These are phyloP conservation scores for Trichaptum fuscoviolaceum DNA, from an alignment of 768 basidiomycete species.

Conservation along the genomic window DNA sequence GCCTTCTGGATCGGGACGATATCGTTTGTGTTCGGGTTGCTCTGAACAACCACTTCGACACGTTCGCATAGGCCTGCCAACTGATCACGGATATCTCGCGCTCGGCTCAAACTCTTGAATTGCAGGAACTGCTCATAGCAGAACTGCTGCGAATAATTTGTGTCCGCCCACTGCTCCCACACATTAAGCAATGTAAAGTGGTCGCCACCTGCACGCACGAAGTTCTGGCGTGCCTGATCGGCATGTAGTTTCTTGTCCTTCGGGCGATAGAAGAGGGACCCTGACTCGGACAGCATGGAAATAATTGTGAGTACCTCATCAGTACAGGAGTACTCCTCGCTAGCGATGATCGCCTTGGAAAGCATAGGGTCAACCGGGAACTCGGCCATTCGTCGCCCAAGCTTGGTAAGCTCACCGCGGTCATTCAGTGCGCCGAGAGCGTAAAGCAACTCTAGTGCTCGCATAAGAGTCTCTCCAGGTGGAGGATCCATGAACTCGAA, in stretches of 20 bases:
- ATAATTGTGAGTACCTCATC: conserved; percentile 98
- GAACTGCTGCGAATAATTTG: conserved; percentile 94
- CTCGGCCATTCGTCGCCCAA: conserved; percentile 96
- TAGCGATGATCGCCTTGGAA: conserved; percentile 92
- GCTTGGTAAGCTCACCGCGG: conserved; percentile 92
- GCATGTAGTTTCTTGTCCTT: conserved; percentile 98
- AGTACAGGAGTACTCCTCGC: conserved; percentile 89
- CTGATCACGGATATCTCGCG: conserved; percentile 95
- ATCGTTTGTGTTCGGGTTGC: conserved; percentile 89
- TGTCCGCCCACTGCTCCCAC: conserved; percentile 99
- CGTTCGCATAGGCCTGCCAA: conserved; percentile 94
- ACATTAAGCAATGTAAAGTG: conserved; percentile 97
- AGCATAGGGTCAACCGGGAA: conserved; percentile 99
- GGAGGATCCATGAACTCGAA: conserved; percentile 99
- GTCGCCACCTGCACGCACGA: conserved; percentile 91
- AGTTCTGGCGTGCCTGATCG: conserved; percentile 96
- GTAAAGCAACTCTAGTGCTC: conserved; percentile 89
- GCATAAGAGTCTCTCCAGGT: conserved; percentile 95
- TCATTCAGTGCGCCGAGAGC: conserved; percentile 96
- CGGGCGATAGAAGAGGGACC: conserved; percentile 92
- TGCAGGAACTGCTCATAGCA: conserved; percentile 95
- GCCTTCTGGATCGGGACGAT: conserved; percentile 94
- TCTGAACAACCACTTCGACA: conserved; percentile 85
- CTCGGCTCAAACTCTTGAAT: conserved; percentile 90
- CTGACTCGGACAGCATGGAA: conserved; percentile 93